Evolutionary conservation across 179 eudicot genomes (phyloP), one percentile per base, ranked within the genome.

Genomic region (Silene noctiflora): DNA sequence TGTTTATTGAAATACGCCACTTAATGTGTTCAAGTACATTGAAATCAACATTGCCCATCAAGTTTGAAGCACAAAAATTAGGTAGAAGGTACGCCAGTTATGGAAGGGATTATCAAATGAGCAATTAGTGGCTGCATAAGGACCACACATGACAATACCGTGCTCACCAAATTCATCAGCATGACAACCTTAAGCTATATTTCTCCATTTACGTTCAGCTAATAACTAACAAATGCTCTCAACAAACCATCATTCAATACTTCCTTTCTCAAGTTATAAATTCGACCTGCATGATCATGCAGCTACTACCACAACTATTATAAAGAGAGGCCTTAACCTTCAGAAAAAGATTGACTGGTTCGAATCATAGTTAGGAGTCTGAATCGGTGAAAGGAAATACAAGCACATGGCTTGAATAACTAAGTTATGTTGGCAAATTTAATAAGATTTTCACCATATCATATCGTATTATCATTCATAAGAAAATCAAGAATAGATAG

Each of bases 111-210:
- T 14, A 53, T 21, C 69, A 71, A 66, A 76, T 17, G 33, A 16
- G 73, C 20, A 56, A 60, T 11, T 9, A n/a, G 48, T 6, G 33
- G 6, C 21, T 12, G 4, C 48, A 22, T 22, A 72, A 72, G 8
- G 44, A 72, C 39, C 62, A 81, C 76, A 21, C 60, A 44, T 48
- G 42, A 71, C 42, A 24, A 35, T 29, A 46, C 33, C 44, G 22
- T 24, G 13, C 27, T 25, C 77, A 69, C 56, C 4, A 19, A 3
- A 12, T 60, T 17, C 65, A 75, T 24, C 31, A 22, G 31, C 27
- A 62, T 22, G 17, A 12, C 67, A 24, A 11, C 31, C 13, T 24
- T 22, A 62, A 24, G 25, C 11, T 62, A 62, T 62, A 10, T 55
- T 55, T 55, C 17, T 16, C 12, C 33, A 22, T 24, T 24, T 9